Percentiles rank a stretch among this genome's conserved stretches.
Evolutionary conservation across 331 rosid species (phyloP).

Genomic region (Quercus phellos): DNA sequence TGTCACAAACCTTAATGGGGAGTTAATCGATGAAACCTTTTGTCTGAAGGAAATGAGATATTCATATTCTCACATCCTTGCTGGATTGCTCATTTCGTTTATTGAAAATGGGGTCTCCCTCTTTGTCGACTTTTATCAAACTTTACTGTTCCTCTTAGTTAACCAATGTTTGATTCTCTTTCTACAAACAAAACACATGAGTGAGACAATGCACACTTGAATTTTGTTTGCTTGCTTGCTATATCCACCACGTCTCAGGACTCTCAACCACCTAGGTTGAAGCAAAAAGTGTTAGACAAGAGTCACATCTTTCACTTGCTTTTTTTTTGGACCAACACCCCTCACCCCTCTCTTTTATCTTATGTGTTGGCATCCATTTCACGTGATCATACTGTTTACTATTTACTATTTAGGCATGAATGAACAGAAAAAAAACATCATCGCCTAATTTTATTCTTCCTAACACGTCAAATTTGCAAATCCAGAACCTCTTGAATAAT

Average conservation of each 20-base stretch:
- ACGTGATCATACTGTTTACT: neutral
- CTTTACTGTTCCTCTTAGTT: neutral
- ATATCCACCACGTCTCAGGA: neutral
- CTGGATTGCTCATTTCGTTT: neutral
- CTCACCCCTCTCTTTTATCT: neutral
- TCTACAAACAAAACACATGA: neutral
- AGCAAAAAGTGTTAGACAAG: neutral
- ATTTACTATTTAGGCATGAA: slow-evolving; percentile 23
- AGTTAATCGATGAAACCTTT: neutral
- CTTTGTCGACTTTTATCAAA: neutral
- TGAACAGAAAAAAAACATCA: neutral
- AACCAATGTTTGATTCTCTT: neutral
- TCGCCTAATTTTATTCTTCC: too few relatives aligned
- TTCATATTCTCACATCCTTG: neutral
- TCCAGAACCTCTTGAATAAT: too few relatives aligned
- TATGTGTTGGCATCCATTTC: neutral
- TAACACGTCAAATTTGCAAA: neutral
- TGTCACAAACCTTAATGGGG: neutral
- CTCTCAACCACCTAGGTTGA: neutral
- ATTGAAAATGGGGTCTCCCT: neutral
- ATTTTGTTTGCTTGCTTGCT: neutral
- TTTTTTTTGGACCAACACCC: neutral
- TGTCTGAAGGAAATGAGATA: neutral
- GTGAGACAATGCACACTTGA: neutral
- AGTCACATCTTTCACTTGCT: neutral